Evolutionary conservation across 2,329 filamentous ascomycete genomes (phyloP).

Genomic region (Alternaria dauci): DNA sequence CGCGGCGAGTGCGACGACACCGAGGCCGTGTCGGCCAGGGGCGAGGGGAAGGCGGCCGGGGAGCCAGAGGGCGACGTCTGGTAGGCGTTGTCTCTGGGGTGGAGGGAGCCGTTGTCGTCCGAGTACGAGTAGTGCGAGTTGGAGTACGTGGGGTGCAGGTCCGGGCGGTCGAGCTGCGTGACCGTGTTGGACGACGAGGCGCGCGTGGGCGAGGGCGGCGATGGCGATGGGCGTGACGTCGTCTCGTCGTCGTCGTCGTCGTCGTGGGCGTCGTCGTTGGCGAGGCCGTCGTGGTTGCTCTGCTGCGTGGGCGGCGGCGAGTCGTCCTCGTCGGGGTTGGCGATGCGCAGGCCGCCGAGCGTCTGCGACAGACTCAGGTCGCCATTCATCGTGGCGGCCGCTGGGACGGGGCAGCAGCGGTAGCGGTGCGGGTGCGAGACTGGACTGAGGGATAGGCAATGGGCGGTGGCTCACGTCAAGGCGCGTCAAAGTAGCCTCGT

Average conservation of each 20-base stretch:
- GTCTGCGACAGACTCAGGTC: constrained; percentile 92
- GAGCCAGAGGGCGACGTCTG: constrained; percentile 38
- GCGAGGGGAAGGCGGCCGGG: constrained; percentile 36
- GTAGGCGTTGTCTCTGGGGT: constrained; percentile 54
- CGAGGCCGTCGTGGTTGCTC: constrained; percentile 4
- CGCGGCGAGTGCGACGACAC: constrained; percentile 43
- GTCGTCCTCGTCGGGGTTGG: constrained; percentile 85
- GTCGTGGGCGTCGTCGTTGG: background rate
- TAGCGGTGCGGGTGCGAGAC: constrained; percentile 31
- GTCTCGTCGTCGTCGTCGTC: background rate
- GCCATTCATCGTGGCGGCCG: constrained; percentile 74
- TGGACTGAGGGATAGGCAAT: no score
- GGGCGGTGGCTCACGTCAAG: constrained; percentile 26
- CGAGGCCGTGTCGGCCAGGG: constrained; percentile 37
- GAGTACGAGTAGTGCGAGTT: constrained; percentile 1
- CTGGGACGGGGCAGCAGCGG: constrained; percentile 34
- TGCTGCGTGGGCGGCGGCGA: constrained; percentile 38
- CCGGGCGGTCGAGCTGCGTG: constrained; percentile 40
- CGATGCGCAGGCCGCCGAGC: constrained; percentile 92
- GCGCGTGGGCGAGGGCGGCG: constrained; percentile 32
- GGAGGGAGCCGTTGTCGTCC: constrained; percentile 47
- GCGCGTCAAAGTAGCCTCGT: constrained; percentile 26
- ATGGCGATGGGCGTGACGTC: constrained; percentile 37
- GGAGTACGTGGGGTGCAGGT: constrained; percentile 29
- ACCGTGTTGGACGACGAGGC: constrained; percentile 49